Evolutionary conservation across 2,329 filamentous ascomycete species (phyloP), one percentile per base, ranked within the genome.

Genomic region (Sclerotinia minor): DNA sequence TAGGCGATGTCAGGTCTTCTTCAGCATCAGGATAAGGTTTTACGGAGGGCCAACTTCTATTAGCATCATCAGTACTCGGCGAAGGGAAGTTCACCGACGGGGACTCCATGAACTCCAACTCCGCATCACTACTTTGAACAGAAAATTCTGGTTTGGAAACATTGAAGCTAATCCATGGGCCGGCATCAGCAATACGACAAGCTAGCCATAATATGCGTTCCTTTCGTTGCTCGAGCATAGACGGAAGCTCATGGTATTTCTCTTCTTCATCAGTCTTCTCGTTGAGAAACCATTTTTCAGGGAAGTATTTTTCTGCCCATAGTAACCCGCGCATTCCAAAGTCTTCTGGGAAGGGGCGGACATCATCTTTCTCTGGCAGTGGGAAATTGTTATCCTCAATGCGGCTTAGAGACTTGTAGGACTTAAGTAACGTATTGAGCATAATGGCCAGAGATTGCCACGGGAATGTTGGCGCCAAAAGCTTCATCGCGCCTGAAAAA

Each of bases 191-290:
- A 59, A 73, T 64, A 29, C 66, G 67, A 29, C 57, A 69, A 45
- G 68, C 71, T 47, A 73, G 52, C 68, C 72, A 75, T 7, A 74
- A 68, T 32, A 75, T 74, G 5, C 73, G 59, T 44, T 75, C 74
- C 38, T 70, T 73, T 21, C 74, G 66, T 61, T 74, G 69, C 8
- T 67, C 70, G 26, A 71, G 71, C 72, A 75, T 74, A 32, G 72
- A 75, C 32, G 73, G 65, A n/a, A 69, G 67, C 47, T 76, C 74
- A 26, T 72, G 70, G 61, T 73, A 72, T 49, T 75, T 73, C 17
- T 75, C 73, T 55, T 75, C 74, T 15, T 72, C 72, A 35, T 76
- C 74, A 8, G 73, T 67, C n/a, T 73, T 72, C 24, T 70, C 67
- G 52, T 69, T 70, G 6, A 60, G 57, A 58, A 74, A 74, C 72